Conservation (phyloP, 768 basidiomycete species). For the Pulveroboletus sp. region DNA sequence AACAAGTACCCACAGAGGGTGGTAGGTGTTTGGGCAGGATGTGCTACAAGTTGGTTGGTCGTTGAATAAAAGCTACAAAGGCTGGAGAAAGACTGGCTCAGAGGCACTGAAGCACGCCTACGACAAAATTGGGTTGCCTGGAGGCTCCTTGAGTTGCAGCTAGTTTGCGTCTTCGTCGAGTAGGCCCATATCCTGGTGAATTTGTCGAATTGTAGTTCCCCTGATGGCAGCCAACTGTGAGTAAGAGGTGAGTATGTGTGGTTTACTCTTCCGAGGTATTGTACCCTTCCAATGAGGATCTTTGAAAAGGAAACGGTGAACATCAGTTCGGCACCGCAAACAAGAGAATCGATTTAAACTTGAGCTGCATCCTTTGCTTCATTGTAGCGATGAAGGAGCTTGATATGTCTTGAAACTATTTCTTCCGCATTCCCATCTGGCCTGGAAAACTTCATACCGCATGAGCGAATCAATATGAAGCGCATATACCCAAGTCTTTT, state of each 20-base stretch:
- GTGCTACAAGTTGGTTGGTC: constrained; percentile 32
- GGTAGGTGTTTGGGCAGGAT: constrained; percentile 26
- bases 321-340: background rate
- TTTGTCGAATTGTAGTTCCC: constrained; percentile 65
- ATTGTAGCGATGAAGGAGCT: constrained; percentile 69
- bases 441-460: constrained; percentile 20
- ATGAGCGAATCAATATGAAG: background rate
- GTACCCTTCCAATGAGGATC: constrained; percentile 76
- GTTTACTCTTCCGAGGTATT: constrained; percentile 8
- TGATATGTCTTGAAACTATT: constrained; percentile 65
- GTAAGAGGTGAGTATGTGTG: constrained; percentile 12
- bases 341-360: constrained; percentile 33
- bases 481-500: constrained; percentile 39
- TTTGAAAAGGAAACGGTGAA: constrained; percentile 23
- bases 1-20: constrained; percentile 12
- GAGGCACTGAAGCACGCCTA: background rate
- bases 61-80: constrained; percentile 18
- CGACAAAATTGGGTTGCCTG: background rate
- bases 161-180: constrained; percentile 48
- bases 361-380: constrained; percentile 82
- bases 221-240: constrained; percentile 65
- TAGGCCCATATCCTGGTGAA: constrained; percentile 69
- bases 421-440: constrained; percentile 46
- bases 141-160: background rate
- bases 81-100: background rate